Base-by-base conservation (phyloP, 352 stramenopile species). In the Peronospora destructor region DNA sequence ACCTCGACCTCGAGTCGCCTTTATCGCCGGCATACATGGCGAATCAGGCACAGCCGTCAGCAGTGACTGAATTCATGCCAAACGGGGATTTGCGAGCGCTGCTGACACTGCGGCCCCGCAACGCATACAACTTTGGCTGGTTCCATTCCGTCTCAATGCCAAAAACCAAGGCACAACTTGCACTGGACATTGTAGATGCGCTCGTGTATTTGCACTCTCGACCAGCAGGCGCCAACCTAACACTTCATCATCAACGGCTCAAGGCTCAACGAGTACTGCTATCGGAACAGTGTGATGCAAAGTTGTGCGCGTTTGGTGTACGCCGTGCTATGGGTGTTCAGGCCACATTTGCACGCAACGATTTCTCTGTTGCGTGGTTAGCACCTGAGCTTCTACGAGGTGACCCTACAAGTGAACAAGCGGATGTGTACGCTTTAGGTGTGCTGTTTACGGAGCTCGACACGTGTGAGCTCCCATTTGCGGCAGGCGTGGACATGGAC, bases 381-480 rank as follows among this genome's bases (percentile, higher is more conserved):
- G 73, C 73, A 3, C 73, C 73, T 7, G 73, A 85, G 37, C 39
- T 85, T 10, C 61, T 85, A 4, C 54, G 59, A 10, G 66, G 64
- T 6, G 63, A 75, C 17, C 48, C 45, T 13, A 39, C 41, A 49
- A 66, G 45, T 30, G 64, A 70, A 6, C 49, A 68, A 38, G 41
- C 65, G 0, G 64, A 79, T 29, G 50, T 82, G 19, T 84, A 84
- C 44, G 44, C 73, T 8, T 43, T 84, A 1, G 73, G 73, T 29
- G 67, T 82, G 13, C 21, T 84, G 28, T 41, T 84, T n/a, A 82
- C 70, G 0, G 73, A 84, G 36, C 53, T 85, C 6, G 73, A 85
- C 33, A 83, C 73, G n/a, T 76, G 70, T 13, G 50, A 78, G 41
- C 47, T 67, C 6, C 73, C 73, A 7, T 83, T 76, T 26, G 45